phyloP scores from a whole-genome alignment of 768 basidiomycete species.

The Pulveroboletus sp. region DNA sequence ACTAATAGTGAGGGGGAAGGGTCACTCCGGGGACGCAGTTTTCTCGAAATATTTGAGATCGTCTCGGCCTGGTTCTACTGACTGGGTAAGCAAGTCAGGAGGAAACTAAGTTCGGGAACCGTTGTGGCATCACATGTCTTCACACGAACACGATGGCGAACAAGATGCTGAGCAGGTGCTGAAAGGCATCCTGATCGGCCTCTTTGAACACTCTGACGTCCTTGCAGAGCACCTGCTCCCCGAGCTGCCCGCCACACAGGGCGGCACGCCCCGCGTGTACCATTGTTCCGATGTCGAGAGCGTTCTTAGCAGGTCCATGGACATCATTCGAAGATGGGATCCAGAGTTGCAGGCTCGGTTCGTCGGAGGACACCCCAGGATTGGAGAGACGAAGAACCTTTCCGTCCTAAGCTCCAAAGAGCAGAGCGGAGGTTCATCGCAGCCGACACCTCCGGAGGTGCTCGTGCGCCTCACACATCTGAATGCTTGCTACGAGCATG shows the following conservation, averaged over 20 bases:
- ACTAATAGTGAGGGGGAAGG: not conserved
- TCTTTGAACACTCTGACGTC: conserved; percentile 68
- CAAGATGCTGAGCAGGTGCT: conserved; percentile 23
- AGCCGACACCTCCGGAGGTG: conserved; percentile 68
- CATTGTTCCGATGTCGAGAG: conserved; percentile 41
- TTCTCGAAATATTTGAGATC: conserved; percentile 5
- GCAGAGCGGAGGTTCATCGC: conserved; percentile 50
- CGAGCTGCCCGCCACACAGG: conserved; percentile 37
- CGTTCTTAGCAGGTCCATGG: conserved; percentile 54
- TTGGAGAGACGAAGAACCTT: conserved; percentile 76
- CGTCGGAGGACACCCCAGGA: conserved; percentile 82
- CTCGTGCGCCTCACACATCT: conserved; percentile 68
- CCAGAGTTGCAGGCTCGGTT: conserved; percentile 52
- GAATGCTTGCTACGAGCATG: conserved; percentile 71
- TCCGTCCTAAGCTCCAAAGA: conserved; percentile 76
- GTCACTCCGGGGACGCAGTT: not conserved
- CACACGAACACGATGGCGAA: not conserved
- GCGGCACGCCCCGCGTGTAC: conserved; percentile 16
- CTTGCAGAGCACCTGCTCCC: conserved; percentile 53
- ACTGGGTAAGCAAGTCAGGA: conserved; percentile 3
- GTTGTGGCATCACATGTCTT: too few relatives aligned
- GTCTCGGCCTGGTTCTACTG: not conserved
- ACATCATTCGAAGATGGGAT: conserved; percentile 52
- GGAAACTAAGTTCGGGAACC: too few relatives aligned
- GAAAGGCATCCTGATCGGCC: conserved; percentile 34